phyloP scores from a whole-genome alignment of 164 flowering plant species.

The Pachysandra terminalis region DNA sequence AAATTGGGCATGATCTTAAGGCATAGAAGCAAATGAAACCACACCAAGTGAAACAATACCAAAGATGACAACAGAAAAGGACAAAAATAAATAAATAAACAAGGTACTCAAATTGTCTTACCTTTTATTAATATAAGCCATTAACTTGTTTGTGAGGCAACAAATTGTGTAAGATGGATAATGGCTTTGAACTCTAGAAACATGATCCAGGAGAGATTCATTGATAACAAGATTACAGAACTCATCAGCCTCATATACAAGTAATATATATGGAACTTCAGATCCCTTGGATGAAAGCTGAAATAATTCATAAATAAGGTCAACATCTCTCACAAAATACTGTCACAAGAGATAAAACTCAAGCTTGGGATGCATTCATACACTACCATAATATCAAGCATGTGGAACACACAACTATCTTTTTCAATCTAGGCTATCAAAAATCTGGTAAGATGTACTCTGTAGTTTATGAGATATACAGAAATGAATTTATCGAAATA shows the following conservation, averaged over 20 bases:
- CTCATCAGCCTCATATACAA: slow-evolving; percentile 80
- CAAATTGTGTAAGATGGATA: slow-evolving; percentile 82
- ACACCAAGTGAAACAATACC: background rate
- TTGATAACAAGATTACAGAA: slow-evolving; percentile 63
- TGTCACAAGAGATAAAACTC: background rate
- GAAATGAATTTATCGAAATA: no score
- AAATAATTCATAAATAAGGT: slow-evolving; percentile 8
- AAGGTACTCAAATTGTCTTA: slow-evolving; percentile 17
- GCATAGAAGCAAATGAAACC: no score
- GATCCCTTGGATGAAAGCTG: slow-evolving; percentile 49
- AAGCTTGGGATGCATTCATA: background rate
- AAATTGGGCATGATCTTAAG: no score
- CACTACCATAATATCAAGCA: background rate
- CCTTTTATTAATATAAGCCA: slow-evolving; percentile 82
- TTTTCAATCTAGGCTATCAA: no score
- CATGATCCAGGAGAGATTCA: slow-evolving; percentile 48
- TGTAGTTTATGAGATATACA: no score
- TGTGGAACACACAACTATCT: no score
- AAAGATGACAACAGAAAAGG: background rate
- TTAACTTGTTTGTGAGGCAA: slow-evolving; percentile 66
- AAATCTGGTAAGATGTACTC: no score
- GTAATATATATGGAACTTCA: slow-evolving; percentile 56
- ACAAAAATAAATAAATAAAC: background rate
- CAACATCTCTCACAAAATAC: background rate
- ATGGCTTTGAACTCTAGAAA: slow-evolving; percentile 41